Evolutionary conservation across 2,329 filamentous ascomycete genomes (phyloP).

Genomic region (Amesomyces nigricolor): DNA sequence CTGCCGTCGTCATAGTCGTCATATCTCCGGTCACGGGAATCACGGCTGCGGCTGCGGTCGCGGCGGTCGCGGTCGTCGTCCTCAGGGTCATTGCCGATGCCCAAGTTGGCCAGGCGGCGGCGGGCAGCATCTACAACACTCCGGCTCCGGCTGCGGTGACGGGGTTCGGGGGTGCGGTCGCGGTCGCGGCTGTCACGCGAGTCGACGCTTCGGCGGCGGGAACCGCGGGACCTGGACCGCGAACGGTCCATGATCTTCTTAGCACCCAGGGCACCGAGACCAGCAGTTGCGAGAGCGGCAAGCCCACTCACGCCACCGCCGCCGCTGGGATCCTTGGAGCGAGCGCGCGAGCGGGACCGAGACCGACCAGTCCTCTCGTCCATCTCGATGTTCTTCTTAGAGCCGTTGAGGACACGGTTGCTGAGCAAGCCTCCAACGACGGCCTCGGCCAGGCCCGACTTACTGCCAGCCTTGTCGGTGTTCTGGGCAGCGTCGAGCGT

Average conservation of each 20-base stretch:
- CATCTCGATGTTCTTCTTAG: constrained; percentile 59
- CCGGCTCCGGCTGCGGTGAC: constrained; percentile 52
- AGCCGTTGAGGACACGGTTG: constrained; percentile 79
- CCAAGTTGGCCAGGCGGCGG: constrained; percentile 56
- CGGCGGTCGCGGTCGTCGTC: constrained; percentile 29
- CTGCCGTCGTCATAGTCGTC: constrained; percentile 31
- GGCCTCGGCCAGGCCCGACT: constrained; percentile 77
- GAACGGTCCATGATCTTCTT: constrained; percentile 53
- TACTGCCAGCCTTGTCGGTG: constrained; percentile 68
- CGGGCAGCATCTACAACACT: constrained; percentile 60
- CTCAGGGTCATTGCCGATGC: constrained; percentile 48
- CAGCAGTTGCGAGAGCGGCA: constrained; percentile 59
- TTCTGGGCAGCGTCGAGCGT: constrained; percentile 76
- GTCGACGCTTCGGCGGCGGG: constrained; percentile 49
- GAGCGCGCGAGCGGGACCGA: constrained; percentile 61
- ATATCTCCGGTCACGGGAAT: constrained; percentile 24
- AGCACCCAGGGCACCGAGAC: constrained; percentile 53
- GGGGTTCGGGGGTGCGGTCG: constrained; percentile 36
- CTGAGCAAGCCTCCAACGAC: constrained; percentile 84
- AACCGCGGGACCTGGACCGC: constrained; percentile 51
- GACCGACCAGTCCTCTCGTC: constrained; percentile 57
- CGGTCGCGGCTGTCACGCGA: constrained; percentile 43
- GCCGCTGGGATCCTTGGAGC: constrained; percentile 41
- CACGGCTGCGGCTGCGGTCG: constrained; percentile 33
- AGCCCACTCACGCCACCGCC: constrained; percentile 45